Base-by-base conservation (phyloP, 345 rosid genomes). In the Corymbia maculata region DNA sequence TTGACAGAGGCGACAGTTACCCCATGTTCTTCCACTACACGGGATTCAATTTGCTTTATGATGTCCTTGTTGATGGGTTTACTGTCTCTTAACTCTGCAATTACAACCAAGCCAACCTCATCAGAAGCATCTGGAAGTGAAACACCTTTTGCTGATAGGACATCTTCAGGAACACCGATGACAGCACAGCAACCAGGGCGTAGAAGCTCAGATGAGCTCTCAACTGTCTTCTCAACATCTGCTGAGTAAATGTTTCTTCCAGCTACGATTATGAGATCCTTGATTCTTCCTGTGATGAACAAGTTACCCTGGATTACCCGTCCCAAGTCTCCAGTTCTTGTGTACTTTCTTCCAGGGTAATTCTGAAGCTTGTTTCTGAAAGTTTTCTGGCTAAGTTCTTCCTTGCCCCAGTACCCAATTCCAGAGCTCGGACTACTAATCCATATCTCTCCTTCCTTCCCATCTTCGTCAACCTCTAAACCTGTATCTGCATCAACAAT, bases 141-240 rank as follows among this genome's bases (percentile, higher is more conserved):
- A 89, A 94, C 91, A 89, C 95, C 96, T 93, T 94, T 94, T 45
- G 90, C 87, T 45, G 93, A 93, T 45, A 95, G 88, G 59, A 94
- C 90, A 88, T 95, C 96, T 87, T 95, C 97, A 2, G 96, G 95
- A 87, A 93, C 96, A 75, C 96, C 95, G 86, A 95, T 85, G 89
- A 95, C 97, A 36, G 95, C 97, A 82, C 96, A 95, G 51, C 97
- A 94, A 85, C 96, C 97, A 4, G 96, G 97, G 21, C 95, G 93
- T 57, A 95, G 45, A 88, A 91, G 87, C 36, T 93, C 95, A 15
- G 94, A 92, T 68, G 96, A 90, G 89, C 79, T 92, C 91, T 95
- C 97, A 79, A 95, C 95, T 2, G 95, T 94, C 94, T 94, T 93
- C 53, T 95, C 97, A 57, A 94, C 93, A 88, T 95, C 97, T 7